Evolutionary conservation across 345 rosid genomes (phyloP).

Genomic region (Orychophragmus violaceus): DNA sequence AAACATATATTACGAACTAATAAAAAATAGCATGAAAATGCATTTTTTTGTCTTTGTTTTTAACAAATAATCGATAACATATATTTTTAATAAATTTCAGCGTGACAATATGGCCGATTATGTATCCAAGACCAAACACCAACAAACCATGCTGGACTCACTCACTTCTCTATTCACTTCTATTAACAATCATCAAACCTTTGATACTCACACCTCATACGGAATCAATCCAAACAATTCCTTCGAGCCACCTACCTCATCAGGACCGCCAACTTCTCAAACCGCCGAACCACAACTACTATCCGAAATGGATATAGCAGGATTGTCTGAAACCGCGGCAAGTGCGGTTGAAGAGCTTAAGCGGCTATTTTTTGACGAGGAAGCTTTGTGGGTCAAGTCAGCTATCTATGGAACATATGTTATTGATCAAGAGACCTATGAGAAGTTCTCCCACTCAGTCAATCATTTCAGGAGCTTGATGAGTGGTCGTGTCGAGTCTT

Average conservation of each 20-base stretch:
- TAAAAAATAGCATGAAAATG: too few relatives aligned
- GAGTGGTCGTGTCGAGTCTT: slow-evolving; percentile 53
- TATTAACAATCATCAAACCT: neutral
- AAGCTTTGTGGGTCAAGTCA: slow-evolving; percentile 53
- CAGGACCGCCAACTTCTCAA: neutral
- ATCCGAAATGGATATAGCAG: slow-evolving; percentile 32
- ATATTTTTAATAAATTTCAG: slow-evolving; percentile 29
- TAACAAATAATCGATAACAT: neutral
- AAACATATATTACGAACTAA: too few relatives aligned
- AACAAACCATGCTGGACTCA: slow-evolving; percentile 16
- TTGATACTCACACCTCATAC: neutral
- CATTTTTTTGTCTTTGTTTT: neutral
- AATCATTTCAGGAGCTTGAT: slow-evolving; percentile 29
- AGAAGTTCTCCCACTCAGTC: slow-evolving; percentile 28
- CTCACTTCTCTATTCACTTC: neutral
- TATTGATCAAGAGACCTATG: slow-evolving; percentile 38
- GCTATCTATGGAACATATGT: slow-evolving; percentile 28
- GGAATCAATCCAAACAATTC: neutral
- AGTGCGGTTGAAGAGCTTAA: slow-evolving; percentile 51
- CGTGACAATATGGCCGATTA: slow-evolving; percentile 32
- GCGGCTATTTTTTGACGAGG: slow-evolving; percentile 34
- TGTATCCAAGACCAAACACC: slow-evolving; percentile 35
- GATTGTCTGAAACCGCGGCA: slow-evolving; percentile 42
- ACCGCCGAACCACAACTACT: slow-evolving; percentile 13
- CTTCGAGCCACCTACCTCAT: neutral